Evolutionary conservation across 2,329 filamentous ascomycete genomes (phyloP), one percentile per base, ranked within the genome.

Genomic region (Penicillium sp.): DNA sequence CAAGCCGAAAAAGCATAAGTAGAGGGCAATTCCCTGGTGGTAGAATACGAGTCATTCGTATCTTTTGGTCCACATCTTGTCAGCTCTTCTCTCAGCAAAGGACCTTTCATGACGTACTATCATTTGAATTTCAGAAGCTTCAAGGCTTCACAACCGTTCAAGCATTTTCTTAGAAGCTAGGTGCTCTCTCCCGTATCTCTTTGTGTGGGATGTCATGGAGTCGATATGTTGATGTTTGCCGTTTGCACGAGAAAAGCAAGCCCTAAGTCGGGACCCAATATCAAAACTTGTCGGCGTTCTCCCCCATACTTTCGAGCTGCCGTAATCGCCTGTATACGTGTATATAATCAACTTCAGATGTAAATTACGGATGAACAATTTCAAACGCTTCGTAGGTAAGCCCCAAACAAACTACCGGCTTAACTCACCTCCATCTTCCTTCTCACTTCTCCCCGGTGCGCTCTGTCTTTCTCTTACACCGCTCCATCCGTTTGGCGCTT

Each of bases 261-360:
- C 51, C 51, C 46, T 49, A 49, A 40, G 3, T 40, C 29, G 21
- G 16, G 31, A 22, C 39, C 9, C 32, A 24, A 45, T 45, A 24
- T 45, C 47, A n/a, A 54, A 45, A 8, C 44, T 45, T 44, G 27
- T n/a, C 52, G 52, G 52, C 27, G 39, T 9, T 45, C 34, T 9
- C 52, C 52, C n/a, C 24, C 40, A 11, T n/a, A 11, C 27, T 50
- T 32, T 40, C 32, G n/a, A 29, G n/a, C 38, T 14, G 4, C n/a
- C 18, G 32, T 43, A 5, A 22, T 42, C 3, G 14, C 8, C 32
- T 13, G 16, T 21, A 27, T 21, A 34, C 27, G 14, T n/a, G 9
- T 34, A 13, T n/a, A 38, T 27, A 21, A 47, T 10, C 11, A 14
- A 21, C 18, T 5, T 9, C 13, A 27, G 22, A 22, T 16, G 22